A percentile compares a stretch with the other conserved stretches of the same genome.
These are phyloP conservation scores for Sordariomycetes sp. DNA, from an alignment of 2,329 filamentous ascomycete genomes.

Conservation along the genomic window DNA sequence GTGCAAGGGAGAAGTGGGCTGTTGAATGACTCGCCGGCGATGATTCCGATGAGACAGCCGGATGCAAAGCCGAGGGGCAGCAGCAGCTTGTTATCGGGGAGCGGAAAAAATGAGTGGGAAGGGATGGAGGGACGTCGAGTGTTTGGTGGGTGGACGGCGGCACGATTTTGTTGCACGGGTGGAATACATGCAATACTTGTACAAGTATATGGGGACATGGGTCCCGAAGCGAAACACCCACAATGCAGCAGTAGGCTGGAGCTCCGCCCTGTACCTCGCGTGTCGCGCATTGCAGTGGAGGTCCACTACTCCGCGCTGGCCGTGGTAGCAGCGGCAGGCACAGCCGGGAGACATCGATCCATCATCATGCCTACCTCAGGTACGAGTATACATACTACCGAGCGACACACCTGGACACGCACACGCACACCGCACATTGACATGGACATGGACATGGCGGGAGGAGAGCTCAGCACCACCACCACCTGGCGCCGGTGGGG, in stretches of 20 bases:
- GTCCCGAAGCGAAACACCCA: neutral
- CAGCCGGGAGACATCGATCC: neutral
- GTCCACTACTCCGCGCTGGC: neutral
- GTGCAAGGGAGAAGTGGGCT: neutral
- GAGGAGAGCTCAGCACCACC: too few species aligned
- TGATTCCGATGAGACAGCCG: neutral
- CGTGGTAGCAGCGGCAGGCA: neutral
- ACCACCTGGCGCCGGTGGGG: neutral
- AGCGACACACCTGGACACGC: too few species aligned
- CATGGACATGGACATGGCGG: too few species aligned
- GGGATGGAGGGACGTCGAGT: neutral
- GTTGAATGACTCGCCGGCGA: neutral
- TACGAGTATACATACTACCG: neutral
- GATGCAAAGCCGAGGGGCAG: slow-evolving; percentile 1
- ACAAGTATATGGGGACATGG: neutral
- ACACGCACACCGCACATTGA: too few species aligned
- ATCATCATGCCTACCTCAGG: neutral
- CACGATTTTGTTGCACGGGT: neutral
- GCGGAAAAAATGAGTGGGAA: neutral
- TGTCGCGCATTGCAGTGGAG: neutral
- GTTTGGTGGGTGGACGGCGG: neutral
- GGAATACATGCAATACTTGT: neutral
- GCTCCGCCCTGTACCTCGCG: neutral
- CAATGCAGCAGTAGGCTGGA: too few species aligned
- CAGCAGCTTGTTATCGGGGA: neutral